Percentiles rank a stretch among this genome's conserved stretches.
Conservation (phyloP, 2,329 filamentous ascomycete genomes). For the Sarocladium kiliense region DNA sequence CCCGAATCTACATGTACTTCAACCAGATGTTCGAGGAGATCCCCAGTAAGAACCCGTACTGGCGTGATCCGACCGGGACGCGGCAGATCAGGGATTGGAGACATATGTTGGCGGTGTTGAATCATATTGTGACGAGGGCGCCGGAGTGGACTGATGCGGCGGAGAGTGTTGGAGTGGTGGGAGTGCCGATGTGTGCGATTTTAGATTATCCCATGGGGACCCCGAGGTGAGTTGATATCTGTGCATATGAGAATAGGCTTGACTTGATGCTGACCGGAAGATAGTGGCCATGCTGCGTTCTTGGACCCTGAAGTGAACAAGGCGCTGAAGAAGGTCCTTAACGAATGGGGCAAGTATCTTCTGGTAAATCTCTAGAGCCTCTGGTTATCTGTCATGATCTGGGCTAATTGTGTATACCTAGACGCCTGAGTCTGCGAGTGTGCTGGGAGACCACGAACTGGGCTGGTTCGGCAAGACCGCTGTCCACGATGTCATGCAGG, state of each 20-base stretch:
- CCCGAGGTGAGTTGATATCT: slow-evolving; percentile 32
- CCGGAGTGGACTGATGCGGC: slow-evolving; percentile 50
- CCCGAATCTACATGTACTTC: slow-evolving; percentile 63
- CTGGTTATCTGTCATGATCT: neutral
- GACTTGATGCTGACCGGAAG: neutral
- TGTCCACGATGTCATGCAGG: slow-evolving; percentile 41
- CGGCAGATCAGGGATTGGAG: slow-evolving; percentile 60
- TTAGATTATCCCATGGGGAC: slow-evolving; percentile 55
- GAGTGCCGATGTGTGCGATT: slow-evolving; percentile 47
- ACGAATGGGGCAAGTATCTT: slow-evolving; percentile 52
- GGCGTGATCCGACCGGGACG: slow-evolving; percentile 54
- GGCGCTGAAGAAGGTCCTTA: slow-evolving; percentile 48
- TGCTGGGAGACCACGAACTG: slow-evolving; percentile 34
- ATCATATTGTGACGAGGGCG: slow-evolving; percentile 49
- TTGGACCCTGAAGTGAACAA: slow-evolving; percentile 49
- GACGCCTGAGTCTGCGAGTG: slow-evolving; percentile 49
- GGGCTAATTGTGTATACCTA: slow-evolving; percentile 13
- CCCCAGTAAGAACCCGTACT: slow-evolving; percentile 55
- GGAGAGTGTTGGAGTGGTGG: slow-evolving; percentile 45
- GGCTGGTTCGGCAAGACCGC: slow-evolving; percentile 54
- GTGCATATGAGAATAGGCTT: neutral
- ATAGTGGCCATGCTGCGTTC: slow-evolving; percentile 47
- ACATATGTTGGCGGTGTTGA: slow-evolving; percentile 62
- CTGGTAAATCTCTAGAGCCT: slow-evolving; percentile 26
- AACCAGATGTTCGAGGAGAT: slow-evolving; percentile 64